These are phyloP conservation scores for Cenchrus purpureus DNA, from an alignment of 176 grass and related monocot genomes.

Conservation along the genomic window DNA sequence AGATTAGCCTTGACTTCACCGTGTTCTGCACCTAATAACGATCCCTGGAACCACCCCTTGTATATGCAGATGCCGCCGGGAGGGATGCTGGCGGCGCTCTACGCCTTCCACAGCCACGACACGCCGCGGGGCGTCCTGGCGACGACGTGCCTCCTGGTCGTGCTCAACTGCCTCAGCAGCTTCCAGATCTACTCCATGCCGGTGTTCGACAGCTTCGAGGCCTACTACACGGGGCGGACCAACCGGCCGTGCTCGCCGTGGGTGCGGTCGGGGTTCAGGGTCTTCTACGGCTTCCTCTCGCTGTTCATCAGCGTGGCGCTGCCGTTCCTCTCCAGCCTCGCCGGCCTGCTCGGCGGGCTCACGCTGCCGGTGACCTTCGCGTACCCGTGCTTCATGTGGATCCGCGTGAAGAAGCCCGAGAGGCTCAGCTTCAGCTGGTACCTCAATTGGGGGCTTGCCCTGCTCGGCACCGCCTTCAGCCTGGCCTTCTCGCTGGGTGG, in stretches of 20 bases:
- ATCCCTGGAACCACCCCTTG: neutral
- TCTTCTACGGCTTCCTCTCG: conserved; percentile 90
- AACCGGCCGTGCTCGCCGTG: conserved; percentile 89
- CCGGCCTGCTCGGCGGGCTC: conserved; percentile 76
- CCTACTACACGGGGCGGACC: conserved; percentile 84
- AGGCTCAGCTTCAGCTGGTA: conserved; percentile 87
- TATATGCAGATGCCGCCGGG: conserved; percentile 75
- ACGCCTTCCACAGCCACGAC: conserved; percentile 84
- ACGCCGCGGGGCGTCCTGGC: conserved; percentile 73
- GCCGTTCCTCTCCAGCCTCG: conserved; percentile 93
- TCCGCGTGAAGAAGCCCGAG: conserved; percentile 87
- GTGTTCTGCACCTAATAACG: conserved; percentile 24
- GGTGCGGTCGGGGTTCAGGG: conserved; percentile 82
- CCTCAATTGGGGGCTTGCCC: conserved; percentile 82
- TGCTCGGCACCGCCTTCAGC: conserved; percentile 80
- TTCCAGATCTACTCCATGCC: conserved; percentile 99
- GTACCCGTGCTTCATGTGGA: conserved; percentile 99
- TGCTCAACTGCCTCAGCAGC: conserved; percentile 97
- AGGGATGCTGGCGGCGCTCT: conserved; percentile 81
- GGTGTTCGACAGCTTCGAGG: conserved; percentile 92
- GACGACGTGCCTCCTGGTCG: conserved; percentile 77
- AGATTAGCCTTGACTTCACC: neutral
- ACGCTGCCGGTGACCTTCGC: conserved; percentile 92
- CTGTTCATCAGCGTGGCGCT: conserved; percentile 87
- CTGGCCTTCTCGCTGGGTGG: conserved; percentile 75